These are phyloP conservation scores for Rhodotorula sp. DNA, from an alignment of 1,284 basidiomycete genomes.

Conservation along the genomic window DNA sequence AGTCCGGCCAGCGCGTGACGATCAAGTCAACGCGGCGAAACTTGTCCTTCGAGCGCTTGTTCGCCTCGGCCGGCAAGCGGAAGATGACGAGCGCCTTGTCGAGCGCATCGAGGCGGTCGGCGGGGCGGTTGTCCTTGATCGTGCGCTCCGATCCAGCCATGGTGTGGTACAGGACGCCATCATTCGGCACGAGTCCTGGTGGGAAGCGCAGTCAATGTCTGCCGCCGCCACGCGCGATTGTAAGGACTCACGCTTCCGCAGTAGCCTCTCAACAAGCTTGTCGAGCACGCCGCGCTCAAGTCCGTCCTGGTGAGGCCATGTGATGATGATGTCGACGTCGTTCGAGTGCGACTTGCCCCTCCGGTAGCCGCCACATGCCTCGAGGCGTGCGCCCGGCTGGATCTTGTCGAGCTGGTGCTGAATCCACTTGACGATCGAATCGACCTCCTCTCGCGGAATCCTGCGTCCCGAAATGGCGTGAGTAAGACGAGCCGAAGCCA, in stretches of 20 bases:
- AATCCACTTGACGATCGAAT: constrained; percentile 50
- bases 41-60: constrained; percentile 40
- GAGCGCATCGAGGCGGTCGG: constrained; percentile 29
- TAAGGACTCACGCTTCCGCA: constrained; percentile 18
- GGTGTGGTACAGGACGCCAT: constrained; percentile 19
- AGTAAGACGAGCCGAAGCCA: neutral
- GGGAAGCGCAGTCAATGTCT: constrained; percentile 39
- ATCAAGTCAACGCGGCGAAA: constrained; percentile 70
- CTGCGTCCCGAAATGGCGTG: neutral
- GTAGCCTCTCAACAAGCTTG: constrained; percentile 19
- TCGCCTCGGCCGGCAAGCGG: constrained; percentile 54
- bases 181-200: constrained; percentile 29
- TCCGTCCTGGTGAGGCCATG: constrained; percentile 50
- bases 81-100: constrained; percentile 37
- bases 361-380: constrained; percentile 74
- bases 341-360: constrained; percentile 69
- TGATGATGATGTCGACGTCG: constrained; percentile 70
- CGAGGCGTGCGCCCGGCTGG: constrained; percentile 62
- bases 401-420: constrained; percentile 61
- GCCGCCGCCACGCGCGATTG: no score
- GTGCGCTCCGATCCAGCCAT: constrained; percentile 22
- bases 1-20: constrained; percentile 65
- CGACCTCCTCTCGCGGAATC: constrained; percentile 8
- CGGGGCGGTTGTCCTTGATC: constrained; percentile 10
- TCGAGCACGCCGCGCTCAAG: constrained; percentile 26